Conservation (phyloP, 805 yeast species). For the Pichia rugopelliculosa region DNA sequence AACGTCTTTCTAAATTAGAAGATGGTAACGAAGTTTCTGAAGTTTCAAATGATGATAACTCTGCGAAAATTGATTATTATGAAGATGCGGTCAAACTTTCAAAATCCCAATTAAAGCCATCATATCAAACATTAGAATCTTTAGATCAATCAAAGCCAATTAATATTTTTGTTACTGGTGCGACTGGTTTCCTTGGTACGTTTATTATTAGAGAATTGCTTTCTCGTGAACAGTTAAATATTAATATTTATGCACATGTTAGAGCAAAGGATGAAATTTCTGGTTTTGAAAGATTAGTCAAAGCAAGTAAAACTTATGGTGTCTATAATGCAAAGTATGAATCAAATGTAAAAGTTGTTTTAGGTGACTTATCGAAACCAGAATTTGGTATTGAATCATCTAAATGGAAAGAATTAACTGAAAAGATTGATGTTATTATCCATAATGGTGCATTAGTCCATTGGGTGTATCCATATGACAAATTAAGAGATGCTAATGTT, state of each 20-base stretch:
- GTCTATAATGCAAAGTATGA: constrained; percentile 61
- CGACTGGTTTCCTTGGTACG: constrained; percentile 93
- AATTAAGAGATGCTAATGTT: constrained; percentile 89
- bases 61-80: constrained; percentile 43
- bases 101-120: constrained; percentile 32
- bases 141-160: constrained; percentile 19
- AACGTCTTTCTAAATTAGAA: constrained; percentile 44
- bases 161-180: constrained; percentile 82
- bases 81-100: constrained; percentile 60
- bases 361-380: constrained; percentile 73
- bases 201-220: constrained; percentile 76
- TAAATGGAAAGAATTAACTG: constrained; percentile 52
- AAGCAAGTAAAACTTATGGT: constrained; percentile 77
- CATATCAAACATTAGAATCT: constrained; percentile 37
- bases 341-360: constrained; percentile 54
- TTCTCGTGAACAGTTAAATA: constrained; percentile 34
- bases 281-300: constrained; percentile 70
- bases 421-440: constrained; percentile 68
- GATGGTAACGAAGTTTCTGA: constrained; percentile 35
- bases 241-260: constrained; percentile 80
- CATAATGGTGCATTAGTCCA: constrained; percentile 98
- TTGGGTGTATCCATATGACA: constrained; percentile 95
- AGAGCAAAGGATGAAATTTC: constrained; percentile 65
- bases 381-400: constrained; percentile 59
- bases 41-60: constrained; percentile 22